A percentile compares a stretch with the other conserved stretches of the same genome.
Evolutionary conservation across 208 protist genomes (phyloP).

Genomic region (Trypanosoma grayi): DNA sequence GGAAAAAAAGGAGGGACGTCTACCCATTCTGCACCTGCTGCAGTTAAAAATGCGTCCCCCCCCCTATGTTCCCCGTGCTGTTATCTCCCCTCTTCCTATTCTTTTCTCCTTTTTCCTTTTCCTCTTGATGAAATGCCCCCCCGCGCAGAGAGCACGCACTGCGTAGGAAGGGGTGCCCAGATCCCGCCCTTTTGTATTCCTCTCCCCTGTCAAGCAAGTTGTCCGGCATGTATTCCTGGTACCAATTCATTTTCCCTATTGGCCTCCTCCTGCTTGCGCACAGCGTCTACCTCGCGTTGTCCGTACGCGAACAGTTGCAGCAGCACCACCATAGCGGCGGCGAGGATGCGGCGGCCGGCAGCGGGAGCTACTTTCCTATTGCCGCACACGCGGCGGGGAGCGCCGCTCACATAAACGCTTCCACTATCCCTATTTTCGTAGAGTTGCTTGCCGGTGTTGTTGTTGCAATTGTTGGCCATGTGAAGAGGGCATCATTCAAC

Average conservation of each 20-base stretch:
- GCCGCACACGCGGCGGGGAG: not conserved
- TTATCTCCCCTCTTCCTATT: conserved; percentile 3
- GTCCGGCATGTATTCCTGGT: conserved; percentile 8
- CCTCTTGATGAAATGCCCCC: too few relatives aligned
- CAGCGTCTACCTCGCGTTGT: conserved; percentile 61
- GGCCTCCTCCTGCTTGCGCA: conserved; percentile 59
- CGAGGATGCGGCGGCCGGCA: not conserved
- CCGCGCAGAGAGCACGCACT: too few relatives aligned
- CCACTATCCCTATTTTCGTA: conserved; percentile 25
- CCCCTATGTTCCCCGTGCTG: not conserved
- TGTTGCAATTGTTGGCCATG: conserved; percentile 56
- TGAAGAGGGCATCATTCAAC: conserved; percentile 39
- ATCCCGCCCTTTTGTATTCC: too few relatives aligned
- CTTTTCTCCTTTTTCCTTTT: conserved; percentile 11
- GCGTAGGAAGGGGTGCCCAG: too few relatives aligned
- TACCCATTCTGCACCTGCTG: too few relatives aligned
- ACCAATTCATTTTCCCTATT: conserved; percentile 42
- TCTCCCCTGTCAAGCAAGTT: too few relatives aligned
- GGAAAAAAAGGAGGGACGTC: too few relatives aligned
- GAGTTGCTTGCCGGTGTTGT: conserved; percentile 27
- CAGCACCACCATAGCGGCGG: conserved; percentile 33
- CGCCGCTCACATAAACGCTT: conserved; percentile 5
- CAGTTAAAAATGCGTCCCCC: too few relatives aligned
- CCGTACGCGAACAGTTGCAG: conserved; percentile 69
- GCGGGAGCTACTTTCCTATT: conserved; percentile 5